These are phyloP conservation scores for Fusarium denticulatum DNA, from an alignment of 2,329 filamentous ascomycete species.

Conservation along the genomic window DNA sequence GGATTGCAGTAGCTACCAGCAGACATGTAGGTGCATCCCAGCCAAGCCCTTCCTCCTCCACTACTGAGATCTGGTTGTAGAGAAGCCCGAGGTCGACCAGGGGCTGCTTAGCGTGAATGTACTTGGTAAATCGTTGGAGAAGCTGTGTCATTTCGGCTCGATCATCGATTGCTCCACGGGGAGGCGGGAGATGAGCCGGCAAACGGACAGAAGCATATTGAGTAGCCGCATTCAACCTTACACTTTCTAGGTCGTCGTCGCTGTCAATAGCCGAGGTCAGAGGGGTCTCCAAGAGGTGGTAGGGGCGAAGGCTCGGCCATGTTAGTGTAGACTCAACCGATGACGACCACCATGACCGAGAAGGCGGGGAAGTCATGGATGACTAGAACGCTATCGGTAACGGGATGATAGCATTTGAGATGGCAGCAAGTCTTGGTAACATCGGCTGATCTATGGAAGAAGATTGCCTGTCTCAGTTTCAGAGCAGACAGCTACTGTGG, in stretches of 20 bases:
- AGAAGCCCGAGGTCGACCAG: neutral
- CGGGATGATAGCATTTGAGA: neutral
- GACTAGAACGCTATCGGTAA: neutral
- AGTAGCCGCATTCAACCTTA: neutral
- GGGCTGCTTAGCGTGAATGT: neutral
- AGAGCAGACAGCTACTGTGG: neutral
- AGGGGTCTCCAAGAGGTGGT: neutral
- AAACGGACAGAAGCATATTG: neutral
- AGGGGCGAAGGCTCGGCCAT: neutral
- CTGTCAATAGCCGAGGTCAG: neutral
- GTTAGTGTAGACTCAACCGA: neutral
- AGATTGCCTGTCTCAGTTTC: neutral
- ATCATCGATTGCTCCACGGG: neutral
- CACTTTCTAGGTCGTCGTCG: neutral
- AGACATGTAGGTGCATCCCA: neutral
- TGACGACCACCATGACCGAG: neutral
- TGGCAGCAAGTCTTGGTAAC: neutral
- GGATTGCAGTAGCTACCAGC: neutral
- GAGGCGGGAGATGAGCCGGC: neutral
- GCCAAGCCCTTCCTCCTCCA: neutral
- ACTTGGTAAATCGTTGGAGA: neutral
- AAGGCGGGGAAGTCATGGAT: neutral
- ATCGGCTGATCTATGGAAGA: neutral
- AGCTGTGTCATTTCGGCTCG: neutral
- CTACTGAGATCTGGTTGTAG: neutral